Evolutionary conservation across 2,329 filamentous ascomycete species (phyloP), one percentile per base, ranked within the genome.

Genomic region (Trichoderma atrobrunneum): DNA sequence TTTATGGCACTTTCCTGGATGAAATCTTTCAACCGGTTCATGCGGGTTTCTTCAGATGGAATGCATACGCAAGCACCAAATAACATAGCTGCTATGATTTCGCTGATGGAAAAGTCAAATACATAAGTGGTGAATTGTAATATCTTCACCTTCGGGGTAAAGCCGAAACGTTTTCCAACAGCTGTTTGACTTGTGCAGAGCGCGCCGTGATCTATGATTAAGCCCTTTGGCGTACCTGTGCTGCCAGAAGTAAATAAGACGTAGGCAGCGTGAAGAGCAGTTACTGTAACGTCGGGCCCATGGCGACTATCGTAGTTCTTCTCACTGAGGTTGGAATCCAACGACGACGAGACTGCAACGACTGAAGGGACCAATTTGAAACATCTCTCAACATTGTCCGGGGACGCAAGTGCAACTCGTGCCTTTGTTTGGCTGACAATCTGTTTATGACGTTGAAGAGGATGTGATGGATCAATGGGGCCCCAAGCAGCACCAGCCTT

Each of bases 361-460:
- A 62, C 60, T 12, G 21, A 26, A 10, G 32, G 7, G 14, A n/a
- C 21, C 7, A 62, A 62, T 11, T 3, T 12, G 1, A 21, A 39
- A 14, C 60, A 62, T 28, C 60, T 62, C 21, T 62, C n/a, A 24
- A 62, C 60, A 28, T 62, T 62, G 8, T 62, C 60, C 1, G 12
- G 5, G 10, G 60, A 62, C 21, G 60, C 34, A 21, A 62, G 60
- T 26, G 8, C 14, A n/a, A 62, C 34, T 12, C 14, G 34, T 24
- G 32, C 60, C 16, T 68, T 51, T 12, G 65, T 34, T 24, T 66
- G 63, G 28, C 66, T 73, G 64, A 70, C 10, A 14, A 60, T 32
- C 18, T 60, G 28, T 8, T 64, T 18, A 3, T 75, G 60, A 5
- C 60, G 60, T 7, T 62, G 60, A 6, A 62, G 60, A 62, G 60